phyloP scores from a whole-genome alignment of 371 early-diverging fungal genomes.

The Rhizomucor pusillus region DNA sequence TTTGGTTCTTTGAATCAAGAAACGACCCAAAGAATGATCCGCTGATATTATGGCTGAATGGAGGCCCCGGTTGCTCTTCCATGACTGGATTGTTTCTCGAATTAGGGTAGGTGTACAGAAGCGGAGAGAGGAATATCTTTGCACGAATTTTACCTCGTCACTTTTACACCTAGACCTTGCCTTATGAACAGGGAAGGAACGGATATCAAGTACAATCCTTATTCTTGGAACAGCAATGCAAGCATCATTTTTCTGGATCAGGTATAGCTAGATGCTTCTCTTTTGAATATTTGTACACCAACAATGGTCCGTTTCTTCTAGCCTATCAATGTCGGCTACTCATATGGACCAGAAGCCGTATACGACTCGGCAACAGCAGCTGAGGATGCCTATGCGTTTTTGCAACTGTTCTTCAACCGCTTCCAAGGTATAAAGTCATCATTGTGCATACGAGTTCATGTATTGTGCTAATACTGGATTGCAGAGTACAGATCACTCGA shows the following conservation, averaged over 20 bases:
- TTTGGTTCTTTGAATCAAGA: slow-evolving; percentile 91
- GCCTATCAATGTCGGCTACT: slow-evolving; percentile 73
- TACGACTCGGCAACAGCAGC: slow-evolving; percentile 50
- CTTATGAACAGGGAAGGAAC: slow-evolving; percentile 59
- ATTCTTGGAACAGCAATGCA: slow-evolving; percentile 81
- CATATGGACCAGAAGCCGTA: slow-evolving; percentile 55
- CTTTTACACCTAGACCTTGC: slow-evolving; percentile 49
- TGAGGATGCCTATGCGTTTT: slow-evolving; percentile 60
- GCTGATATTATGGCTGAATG: slow-evolving; percentile 79
- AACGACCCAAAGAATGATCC: slow-evolving; percentile 72
- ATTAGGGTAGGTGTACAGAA: slow-evolving; percentile 43
- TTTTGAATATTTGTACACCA: neutral
- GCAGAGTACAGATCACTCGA: slow-evolving; percentile 28
- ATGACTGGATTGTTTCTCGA: slow-evolving; percentile 81
- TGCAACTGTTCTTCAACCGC: slow-evolving; percentile 70
- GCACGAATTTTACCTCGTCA: neutral
- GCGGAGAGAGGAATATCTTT: neutral
- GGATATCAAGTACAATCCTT: slow-evolving; percentile 47
- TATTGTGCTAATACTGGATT: neutral
- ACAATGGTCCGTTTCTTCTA: slow-evolving; percentile 3
- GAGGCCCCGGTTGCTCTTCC: slow-evolving; percentile 87
- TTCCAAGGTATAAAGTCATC: slow-evolving; percentile 43
- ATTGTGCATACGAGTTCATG: neutral
- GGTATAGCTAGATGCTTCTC: slow-evolving; percentile 14
- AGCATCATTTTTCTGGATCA: slow-evolving; percentile 87